A percentile compares a stretch with the other conserved stretches of the same genome.
phyloP scores from a whole-genome alignment of 768 basidiomycete genomes.

The Mycena leptocephala region DNA sequence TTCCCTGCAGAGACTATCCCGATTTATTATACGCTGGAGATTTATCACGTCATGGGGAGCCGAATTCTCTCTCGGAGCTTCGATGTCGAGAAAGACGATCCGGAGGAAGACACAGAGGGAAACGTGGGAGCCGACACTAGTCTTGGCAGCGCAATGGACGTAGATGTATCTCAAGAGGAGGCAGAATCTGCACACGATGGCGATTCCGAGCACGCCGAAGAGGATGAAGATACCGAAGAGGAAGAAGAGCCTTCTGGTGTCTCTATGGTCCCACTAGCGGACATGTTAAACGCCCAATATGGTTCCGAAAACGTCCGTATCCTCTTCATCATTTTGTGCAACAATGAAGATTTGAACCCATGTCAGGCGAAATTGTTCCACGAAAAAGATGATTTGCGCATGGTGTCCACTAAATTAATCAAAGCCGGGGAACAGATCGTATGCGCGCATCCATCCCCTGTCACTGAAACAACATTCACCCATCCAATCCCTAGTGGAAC shows the following conservation, averaged over 20 bases:
- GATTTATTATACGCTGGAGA: constrained; percentile 75
- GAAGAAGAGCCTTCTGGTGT: constrained; percentile 62
- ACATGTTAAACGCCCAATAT: constrained; percentile 94
- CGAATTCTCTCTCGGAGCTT: constrained; percentile 95
- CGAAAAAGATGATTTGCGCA: constrained; percentile 79
- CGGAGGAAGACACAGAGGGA: constrained; percentile 49
- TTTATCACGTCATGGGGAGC: constrained; percentile 93
- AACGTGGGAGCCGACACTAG: constrained; percentile 47
- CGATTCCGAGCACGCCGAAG: constrained; percentile 47
- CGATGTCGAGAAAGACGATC: constrained; percentile 76
- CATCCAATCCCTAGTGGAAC: constrained; percentile 77
- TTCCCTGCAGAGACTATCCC: constrained; percentile 69
- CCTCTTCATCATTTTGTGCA: constrained; percentile 6
- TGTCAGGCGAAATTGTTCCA: constrained; percentile 88
- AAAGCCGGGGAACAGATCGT: constrained; percentile 91
- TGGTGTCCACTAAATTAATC: constrained; percentile 87
- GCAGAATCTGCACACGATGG: constrained; percentile 36
- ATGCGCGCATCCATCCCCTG: constrained; percentile 43
- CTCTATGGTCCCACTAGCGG: constrained; percentile 97
- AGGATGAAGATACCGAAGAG: constrained; percentile 52
- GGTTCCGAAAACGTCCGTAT: constrained; percentile 85
- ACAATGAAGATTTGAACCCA: constrained; percentile 14
- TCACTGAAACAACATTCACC: constrained; percentile 12
- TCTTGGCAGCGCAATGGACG: constrained; percentile 59
- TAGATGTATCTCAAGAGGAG: constrained; percentile 49